phyloP scores from a whole-genome alignment of 2,329 filamentous ascomycete species.

The Colletotrichum musae region DNA sequence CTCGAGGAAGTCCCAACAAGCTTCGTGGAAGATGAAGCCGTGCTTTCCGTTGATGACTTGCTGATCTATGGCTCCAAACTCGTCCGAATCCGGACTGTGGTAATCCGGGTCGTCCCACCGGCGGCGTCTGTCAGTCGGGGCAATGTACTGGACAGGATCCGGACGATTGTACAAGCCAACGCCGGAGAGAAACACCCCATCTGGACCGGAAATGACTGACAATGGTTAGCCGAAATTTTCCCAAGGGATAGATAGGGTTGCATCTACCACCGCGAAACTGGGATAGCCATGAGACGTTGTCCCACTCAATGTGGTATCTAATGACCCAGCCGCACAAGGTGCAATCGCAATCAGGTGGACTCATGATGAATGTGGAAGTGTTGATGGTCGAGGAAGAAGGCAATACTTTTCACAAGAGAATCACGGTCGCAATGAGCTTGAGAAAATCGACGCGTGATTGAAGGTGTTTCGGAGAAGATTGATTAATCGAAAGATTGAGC shows the following conservation, averaged over 20 bases:
- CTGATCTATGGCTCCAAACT: neutral
- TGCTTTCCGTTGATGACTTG: neutral
- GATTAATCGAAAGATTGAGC: too few species aligned
- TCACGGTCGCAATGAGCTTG: too few species aligned
- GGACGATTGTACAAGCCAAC: neutral
- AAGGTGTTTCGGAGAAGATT: too few species aligned
- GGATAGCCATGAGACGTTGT: neutral
- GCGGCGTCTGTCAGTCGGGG: neutral
- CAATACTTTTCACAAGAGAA: too few species aligned
- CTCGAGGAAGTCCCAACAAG: neutral
- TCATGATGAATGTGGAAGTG: too few species aligned
- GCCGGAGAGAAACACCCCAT: neutral
- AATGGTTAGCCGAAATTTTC: neutral
- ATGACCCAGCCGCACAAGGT: neutral
- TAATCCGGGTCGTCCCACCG: neutral
- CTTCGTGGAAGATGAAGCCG: constrained; percentile 2
- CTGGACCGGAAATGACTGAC: neutral
- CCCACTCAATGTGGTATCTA: neutral
- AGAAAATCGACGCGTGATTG: too few species aligned
- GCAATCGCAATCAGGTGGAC: neutral
- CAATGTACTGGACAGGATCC: neutral
- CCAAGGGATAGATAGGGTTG: neutral
- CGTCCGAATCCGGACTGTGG: neutral
- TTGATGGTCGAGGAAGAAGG: too few species aligned
- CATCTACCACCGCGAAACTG: neutral